Conservation (phyloP, 495 filamentous ascomycete genomes). For the Aspergillus nidulans region DNA sequence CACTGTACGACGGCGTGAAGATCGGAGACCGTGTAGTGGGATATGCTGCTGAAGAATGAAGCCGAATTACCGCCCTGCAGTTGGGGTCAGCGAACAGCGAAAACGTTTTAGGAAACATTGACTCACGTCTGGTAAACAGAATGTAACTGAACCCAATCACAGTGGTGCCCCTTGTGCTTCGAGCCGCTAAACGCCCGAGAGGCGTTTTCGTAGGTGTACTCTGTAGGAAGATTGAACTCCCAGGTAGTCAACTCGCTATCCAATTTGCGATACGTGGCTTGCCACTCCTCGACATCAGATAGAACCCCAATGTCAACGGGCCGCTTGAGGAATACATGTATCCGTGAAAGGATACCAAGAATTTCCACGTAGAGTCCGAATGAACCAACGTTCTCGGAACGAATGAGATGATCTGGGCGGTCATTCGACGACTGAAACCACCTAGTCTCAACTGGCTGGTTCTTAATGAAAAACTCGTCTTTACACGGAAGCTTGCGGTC, state of each 20-base stretch:
- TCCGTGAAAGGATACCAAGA: constrained; percentile 75
- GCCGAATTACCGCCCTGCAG: constrained; percentile 72
- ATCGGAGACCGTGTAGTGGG: constrained; percentile 80
- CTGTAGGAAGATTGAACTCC: constrained; percentile 76
- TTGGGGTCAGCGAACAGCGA: constrained; percentile 12
- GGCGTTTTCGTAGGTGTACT: constrained; percentile 69
- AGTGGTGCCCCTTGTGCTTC: constrained; percentile 64
- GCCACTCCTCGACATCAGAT: constrained; percentile 83
- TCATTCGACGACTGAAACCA: constrained; percentile 63
- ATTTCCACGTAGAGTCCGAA: constrained; percentile 87
- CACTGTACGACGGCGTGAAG: constrained; percentile 79
- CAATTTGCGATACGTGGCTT: constrained; percentile 76
- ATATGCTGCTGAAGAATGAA: constrained; percentile 91
- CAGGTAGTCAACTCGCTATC: constrained; percentile 72
- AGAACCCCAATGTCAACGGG: constrained; percentile 83
- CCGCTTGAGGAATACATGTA: constrained; percentile 79
- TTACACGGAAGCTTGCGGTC: constrained; percentile 81
- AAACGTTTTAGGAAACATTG: background rate
- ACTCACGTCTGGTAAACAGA: constrained; percentile 67
- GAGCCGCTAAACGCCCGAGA: constrained; percentile 63
- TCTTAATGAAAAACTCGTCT: constrained; percentile 78
- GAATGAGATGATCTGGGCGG: constrained; percentile 57
- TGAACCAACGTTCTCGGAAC: constrained; percentile 75
- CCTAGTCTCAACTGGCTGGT: constrained; percentile 75
- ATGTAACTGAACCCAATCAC: constrained; percentile 87